phyloP scores from a whole-genome alignment of 2,329 filamentous ascomycete species.

The Fusarium sp. region DNA sequence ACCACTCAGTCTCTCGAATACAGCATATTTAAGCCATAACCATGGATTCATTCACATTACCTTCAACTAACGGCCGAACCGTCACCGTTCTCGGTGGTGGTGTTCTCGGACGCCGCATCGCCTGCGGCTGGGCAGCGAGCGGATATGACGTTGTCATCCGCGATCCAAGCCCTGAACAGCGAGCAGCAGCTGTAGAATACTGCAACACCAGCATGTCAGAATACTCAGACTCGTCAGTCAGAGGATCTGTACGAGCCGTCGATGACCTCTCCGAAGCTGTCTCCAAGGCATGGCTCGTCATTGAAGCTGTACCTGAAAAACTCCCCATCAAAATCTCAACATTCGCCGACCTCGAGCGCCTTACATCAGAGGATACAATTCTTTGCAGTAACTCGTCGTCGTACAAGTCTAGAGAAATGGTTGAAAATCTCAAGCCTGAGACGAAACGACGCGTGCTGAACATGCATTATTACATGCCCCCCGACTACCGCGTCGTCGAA shows the following conservation, averaged over 20 bases:
- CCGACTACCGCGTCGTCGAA: slow-evolving; percentile 2
- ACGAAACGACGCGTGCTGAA: slow-evolving; percentile 5
- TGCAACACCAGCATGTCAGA: slow-evolving; percentile 1
- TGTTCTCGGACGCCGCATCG: slow-evolving; percentile 4
- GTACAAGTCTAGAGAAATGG: slow-evolving; percentile 18
- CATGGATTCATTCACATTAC: slow-evolving; percentile 4
- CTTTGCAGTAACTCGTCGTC: slow-evolving; percentile 12
- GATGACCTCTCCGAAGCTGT: not conserved
- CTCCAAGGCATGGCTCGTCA: slow-evolving; percentile 8
- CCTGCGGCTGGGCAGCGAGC: slow-evolving; percentile 19
- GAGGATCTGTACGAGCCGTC: not conserved
- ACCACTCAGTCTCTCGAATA: too few relatives aligned
- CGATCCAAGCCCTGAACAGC: slow-evolving; percentile 11
- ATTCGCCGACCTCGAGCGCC: slow-evolving; percentile 6
- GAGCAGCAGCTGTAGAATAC: slow-evolving; percentile 1
- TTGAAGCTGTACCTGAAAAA: slow-evolving; percentile 12
- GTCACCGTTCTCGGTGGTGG: slow-evolving; percentile 9
- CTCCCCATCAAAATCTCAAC: slow-evolving; percentile 16
- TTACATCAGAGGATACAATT: not conserved
- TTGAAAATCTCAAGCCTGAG: not conserved
- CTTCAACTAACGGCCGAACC: not conserved
- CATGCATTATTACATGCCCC: slow-evolving; percentile 24
- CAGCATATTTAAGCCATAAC: too few relatives aligned
- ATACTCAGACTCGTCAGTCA: not conserved
- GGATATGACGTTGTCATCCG: slow-evolving; percentile 15